phyloP scores from a whole-genome alignment of 2,329 filamentous ascomycete genomes.

The Colletotrichum sp. region DNA sequence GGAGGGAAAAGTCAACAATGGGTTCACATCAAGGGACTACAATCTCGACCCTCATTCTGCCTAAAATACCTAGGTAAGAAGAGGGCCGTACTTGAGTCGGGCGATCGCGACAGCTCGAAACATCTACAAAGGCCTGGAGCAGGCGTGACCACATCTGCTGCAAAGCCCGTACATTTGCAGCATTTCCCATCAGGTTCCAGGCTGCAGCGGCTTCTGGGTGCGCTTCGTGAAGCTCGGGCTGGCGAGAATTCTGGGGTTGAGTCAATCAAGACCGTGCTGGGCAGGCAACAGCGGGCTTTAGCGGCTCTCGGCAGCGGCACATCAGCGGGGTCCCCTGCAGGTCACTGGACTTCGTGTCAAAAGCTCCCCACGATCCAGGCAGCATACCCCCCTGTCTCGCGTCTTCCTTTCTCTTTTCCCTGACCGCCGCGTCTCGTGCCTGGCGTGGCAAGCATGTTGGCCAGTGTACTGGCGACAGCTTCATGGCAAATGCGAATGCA shows the following conservation, averaged over 20 bases:
- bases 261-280: neutral
- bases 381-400: conserved; percentile 12
- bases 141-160: neutral
- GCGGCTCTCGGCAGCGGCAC: neutral
- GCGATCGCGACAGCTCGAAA: neutral
- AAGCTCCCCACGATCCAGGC: conserved; percentile 8
- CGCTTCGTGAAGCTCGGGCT: neutral
- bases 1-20: neutral
- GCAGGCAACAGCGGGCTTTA: conserved; percentile 14
- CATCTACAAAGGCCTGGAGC: neutral
- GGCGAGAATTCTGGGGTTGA: neutral
- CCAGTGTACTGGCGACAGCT: neutral
- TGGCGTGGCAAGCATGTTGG: neutral
- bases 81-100: neutral
- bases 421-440: conserved; percentile 11
- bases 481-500: neutral
- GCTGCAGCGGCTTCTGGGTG: neutral
- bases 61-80: neutral
- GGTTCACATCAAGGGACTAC: neutral
- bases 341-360: conserved; percentile 21
- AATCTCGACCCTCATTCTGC: neutral
- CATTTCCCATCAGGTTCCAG: neutral
- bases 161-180: neutral
- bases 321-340: neutral
- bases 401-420: neutral